Base-by-base conservation (phyloP, 441 rosid genomes). In the Erodium trifolium region DNA sequence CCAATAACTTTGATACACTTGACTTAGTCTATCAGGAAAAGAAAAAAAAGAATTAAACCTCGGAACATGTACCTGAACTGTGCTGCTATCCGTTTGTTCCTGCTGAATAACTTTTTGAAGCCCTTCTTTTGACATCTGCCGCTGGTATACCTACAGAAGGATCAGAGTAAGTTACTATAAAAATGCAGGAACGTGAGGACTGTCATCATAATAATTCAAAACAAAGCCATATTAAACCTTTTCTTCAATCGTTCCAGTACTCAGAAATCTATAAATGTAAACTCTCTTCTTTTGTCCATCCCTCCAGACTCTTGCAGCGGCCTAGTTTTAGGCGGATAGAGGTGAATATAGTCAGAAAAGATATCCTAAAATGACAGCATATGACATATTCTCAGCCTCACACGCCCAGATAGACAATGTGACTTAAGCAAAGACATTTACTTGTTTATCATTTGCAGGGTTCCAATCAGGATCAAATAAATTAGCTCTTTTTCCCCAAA, bases 371-470 rank as follows among this genome's bases (percentile, higher is more conserved):
- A 70, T 75, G 63, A 66, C 73, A 67, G 70, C 35, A 59, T 66
- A 39, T 51, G 8, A 55, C 37, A 55, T 57, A 72, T 67, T 31
- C 35, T 63, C 37, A 67, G n/a, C 64, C n/a, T 34, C 3, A 63
- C 35, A 31, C 19, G 19, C 68, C 68, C 6, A 68, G 31, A 34
- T 71, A 57, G 16, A 63, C 17, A 39, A 43, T 43, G 11, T 62
- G 70, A 73, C 63, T 71, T 34, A 66, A 68, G 79, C 64, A 53
- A 35, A 29, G 67, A 69, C 49, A 72, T 27, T 77, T 88, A 88
- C 99, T 81, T 94, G 99, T 82, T 94, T 94, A 88, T 94, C 99
- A 81, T 94, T 94, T 81, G 99, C 99, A 76, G 99, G 99, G 85
- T 94, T 94, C 99, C 99, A 94, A 76, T 94, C 99, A 23, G 99